Conservation (phyloP, 2,329 filamentous ascomycete species). For the Ascochyta koolunga region DNA sequence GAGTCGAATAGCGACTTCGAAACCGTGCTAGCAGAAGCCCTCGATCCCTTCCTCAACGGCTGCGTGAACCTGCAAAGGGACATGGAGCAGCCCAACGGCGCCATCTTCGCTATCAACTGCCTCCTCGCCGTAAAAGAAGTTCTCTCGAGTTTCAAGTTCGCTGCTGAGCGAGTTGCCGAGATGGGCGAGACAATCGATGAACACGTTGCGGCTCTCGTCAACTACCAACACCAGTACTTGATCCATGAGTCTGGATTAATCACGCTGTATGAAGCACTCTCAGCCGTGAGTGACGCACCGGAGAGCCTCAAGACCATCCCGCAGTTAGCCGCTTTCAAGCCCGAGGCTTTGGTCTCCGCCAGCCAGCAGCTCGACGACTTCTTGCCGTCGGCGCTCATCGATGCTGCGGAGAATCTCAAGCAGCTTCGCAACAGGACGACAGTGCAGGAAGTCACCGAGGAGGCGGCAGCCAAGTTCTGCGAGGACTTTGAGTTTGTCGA, state of each 20-base stretch:
- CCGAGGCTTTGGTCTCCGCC: constrained; percentile 65
- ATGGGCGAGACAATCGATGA: constrained; percentile 64
- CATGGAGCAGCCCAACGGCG: constrained; percentile 64
- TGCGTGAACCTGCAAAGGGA: constrained; percentile 71
- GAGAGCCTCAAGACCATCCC: constrained; percentile 63
- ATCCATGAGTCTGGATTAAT: constrained; percentile 75
- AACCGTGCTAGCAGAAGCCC: constrained; percentile 74
- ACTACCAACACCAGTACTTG: constrained; percentile 75
- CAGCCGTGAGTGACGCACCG: constrained; percentile 49
- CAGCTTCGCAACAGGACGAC: constrained; percentile 73
- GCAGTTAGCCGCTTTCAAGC: constrained; percentile 63
- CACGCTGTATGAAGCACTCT: constrained; percentile 65
- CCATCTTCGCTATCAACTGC: constrained; percentile 78
- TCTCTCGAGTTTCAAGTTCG: constrained; percentile 69
- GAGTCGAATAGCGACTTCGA: constrained; percentile 73
- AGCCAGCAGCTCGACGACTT: constrained; percentile 87
- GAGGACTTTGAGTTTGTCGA: constrained; percentile 79
- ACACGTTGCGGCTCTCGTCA: constrained; percentile 64
- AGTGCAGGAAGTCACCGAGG: constrained; percentile 77
- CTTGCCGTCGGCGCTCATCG: constrained; percentile 88
- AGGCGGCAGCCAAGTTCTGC: constrained; percentile 84
- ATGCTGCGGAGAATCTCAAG: constrained; percentile 82
- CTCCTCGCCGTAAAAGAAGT: constrained; percentile 63
- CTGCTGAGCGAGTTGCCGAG: constrained; percentile 59
- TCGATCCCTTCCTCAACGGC: constrained; percentile 84